Evolutionary conservation across 495 filamentous ascomycete genomes (phyloP).

Genomic region (Aspergillus bridgeri): DNA sequence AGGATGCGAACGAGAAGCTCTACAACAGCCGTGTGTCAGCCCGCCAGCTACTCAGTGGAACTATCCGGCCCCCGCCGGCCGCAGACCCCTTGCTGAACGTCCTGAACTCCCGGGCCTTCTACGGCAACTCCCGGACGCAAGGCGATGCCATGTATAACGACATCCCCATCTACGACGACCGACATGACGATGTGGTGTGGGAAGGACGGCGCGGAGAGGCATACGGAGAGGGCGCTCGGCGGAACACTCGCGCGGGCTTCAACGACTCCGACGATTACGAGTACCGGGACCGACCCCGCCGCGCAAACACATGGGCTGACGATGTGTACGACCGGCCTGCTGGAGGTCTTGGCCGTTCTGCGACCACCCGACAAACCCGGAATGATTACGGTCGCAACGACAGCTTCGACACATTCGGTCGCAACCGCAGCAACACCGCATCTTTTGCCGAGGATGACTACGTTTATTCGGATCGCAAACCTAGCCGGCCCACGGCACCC

Average conservation of each 20-base stretch:
- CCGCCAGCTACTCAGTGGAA: conserved; percentile 73
- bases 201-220: conserved; percentile 72
- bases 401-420: conserved; percentile 49
- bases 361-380: conserved; percentile 40
- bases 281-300: conserved; percentile 61
- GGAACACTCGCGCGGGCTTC: conserved; percentile 47
- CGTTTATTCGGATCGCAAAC: conserved; percentile 53
- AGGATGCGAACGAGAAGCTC: conserved; percentile 94
- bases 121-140: conserved; percentile 49
- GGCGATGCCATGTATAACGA: conserved; percentile 88
- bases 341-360: conserved; percentile 47
- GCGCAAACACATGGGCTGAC: conserved; percentile 83
- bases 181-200: conserved; percentile 91
- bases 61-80: conserved; percentile 71
- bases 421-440: conserved; percentile 44
- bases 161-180: conserved; percentile 84
- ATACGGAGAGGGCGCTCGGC: conserved; percentile 68
- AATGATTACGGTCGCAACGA: conserved; percentile 23
- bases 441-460: conserved; percentile 53
- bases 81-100: conserved; percentile 81
- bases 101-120: conserved; percentile 79
- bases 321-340: conserved; percentile 74
- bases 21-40: conserved; percentile 82
- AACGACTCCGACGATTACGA: conserved; percentile 50
- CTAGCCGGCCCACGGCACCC: conserved; percentile 71